These are phyloP conservation scores for Aspergillus vadensis DNA, from an alignment of 2,329 filamentous ascomycete genomes.

Conservation along the genomic window DNA sequence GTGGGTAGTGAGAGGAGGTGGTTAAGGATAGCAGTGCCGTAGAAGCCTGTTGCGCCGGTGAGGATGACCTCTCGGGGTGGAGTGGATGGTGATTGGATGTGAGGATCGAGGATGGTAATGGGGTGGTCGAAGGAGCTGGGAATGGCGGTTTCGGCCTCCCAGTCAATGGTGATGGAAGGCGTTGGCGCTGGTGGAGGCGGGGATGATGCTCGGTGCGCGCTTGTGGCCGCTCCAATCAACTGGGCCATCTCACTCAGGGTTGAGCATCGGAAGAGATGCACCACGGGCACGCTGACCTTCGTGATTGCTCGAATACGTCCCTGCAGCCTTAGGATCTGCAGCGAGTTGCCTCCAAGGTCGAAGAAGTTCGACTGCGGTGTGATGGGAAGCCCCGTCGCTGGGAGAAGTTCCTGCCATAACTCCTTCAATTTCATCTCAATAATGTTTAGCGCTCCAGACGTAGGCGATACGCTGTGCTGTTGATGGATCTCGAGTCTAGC, in stretches of 20 bases:
- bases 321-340: conserved; percentile 33
- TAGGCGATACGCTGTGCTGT: too few species aligned
- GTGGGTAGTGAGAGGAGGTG: conserved; percentile 34
- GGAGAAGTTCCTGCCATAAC: neutral
- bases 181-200: too few species aligned
- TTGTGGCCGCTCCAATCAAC: neutral
- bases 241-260: neutral
- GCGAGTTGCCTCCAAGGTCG: conserved; percentile 31
- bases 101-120: too few species aligned
- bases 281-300: neutral
- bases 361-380: conserved; percentile 22
- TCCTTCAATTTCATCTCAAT: neutral
- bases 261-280: neutral
- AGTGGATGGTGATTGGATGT: too few species aligned
- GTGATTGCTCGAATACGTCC: neutral
- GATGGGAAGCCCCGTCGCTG: neutral
- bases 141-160: neutral
- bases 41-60: conserved; percentile 39
- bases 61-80: conserved; percentile 18
- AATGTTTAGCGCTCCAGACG: too few species aligned
- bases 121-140: neutral
- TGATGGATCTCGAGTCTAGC: too few species aligned
- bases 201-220: too few species aligned
- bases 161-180: neutral
- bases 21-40: conserved; percentile 44